These are phyloP conservation scores for Corinectria fuckeliana DNA, from an alignment of 2,329 filamentous ascomycete genomes.

Conservation along the genomic window DNA sequence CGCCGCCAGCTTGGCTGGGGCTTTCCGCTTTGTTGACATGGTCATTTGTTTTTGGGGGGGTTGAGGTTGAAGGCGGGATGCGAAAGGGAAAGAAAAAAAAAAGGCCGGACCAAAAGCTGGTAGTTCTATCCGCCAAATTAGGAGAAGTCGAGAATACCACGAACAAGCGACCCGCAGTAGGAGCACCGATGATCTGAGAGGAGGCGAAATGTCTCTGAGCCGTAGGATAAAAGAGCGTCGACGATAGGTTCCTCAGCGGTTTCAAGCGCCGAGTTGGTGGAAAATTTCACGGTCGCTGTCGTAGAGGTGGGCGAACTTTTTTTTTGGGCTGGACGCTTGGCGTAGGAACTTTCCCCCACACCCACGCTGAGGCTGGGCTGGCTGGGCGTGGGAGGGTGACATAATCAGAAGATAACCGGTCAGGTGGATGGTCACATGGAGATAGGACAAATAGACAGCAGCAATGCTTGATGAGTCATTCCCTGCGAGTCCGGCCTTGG, in stretches of 20 bases:
- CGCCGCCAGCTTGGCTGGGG: slow-evolving; percentile 61
- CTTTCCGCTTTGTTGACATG: slow-evolving; percentile 69
- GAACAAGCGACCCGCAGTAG: neutral
- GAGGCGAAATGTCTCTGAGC: neutral
- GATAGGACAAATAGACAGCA: neutral
- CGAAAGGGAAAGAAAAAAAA: slow-evolving; percentile 11
- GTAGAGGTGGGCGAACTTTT: slow-evolving; percentile 43
- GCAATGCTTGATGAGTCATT: slow-evolving; percentile 19
- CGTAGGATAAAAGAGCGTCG: slow-evolving; percentile 7
- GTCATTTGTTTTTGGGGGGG: slow-evolving; percentile 31
- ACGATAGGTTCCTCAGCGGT: slow-evolving; percentile 26
- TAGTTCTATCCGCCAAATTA: neutral
- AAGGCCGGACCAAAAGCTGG: neutral
- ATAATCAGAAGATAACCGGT: slow-evolving; percentile 31
- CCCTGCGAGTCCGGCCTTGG: neutral
- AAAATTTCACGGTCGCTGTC: slow-evolving; percentile 45
- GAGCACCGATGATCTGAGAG: neutral
- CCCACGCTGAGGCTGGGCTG: neutral
- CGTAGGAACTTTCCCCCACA: slow-evolving; percentile 29
- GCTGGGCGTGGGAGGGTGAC: slow-evolving; percentile 24
- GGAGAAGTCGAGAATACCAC: neutral
- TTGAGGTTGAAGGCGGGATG: slow-evolving; percentile 20
- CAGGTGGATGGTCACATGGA: slow-evolving; percentile 30
- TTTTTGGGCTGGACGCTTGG: slow-evolving; percentile 37
- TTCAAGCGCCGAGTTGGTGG: slow-evolving; percentile 34